Evolutionary conservation across 352 stramenopile genomes (phyloP).

Genomic region (Paralagenidium karlingii): DNA sequence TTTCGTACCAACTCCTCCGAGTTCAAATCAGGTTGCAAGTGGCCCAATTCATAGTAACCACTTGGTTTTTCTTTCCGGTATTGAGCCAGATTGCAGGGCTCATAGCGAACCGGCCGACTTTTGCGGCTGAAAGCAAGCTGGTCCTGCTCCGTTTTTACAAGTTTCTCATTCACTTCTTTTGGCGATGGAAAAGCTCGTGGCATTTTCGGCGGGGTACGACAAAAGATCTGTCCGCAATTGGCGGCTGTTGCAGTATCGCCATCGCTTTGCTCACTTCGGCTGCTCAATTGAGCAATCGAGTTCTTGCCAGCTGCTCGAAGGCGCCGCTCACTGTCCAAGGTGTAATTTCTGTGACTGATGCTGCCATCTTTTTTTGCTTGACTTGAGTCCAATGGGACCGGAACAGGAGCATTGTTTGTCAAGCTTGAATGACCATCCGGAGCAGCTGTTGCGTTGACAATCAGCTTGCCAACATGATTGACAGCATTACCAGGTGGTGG

Average conservation of each 20-base stretch:
- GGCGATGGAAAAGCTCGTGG: conserved; percentile 13
- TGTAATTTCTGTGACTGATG: conserved; percentile 2
- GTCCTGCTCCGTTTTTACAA: conserved; percentile 36
- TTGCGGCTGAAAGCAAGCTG: conserved; percentile 72
- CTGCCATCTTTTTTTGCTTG: conserved; percentile 6
- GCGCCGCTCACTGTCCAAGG: not conserved
- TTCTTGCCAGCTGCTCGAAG: not conserved
- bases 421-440: conserved; percentile 1
- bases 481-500: too few species aligned
- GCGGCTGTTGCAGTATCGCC: conserved; percentile 7
- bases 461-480: too few species aligned
- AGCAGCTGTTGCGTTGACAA: conserved; percentile 4
- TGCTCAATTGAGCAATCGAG: too few species aligned
- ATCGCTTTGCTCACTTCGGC: too few species aligned
- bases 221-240: conserved; percentile 3
- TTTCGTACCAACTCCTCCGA: conserved; percentile 67
- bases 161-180: conserved; percentile 46
- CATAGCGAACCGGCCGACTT: conserved; percentile 56
- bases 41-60: conserved; percentile 83
- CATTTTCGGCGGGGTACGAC: not conserved
- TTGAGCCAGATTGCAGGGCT: conserved; percentile 73
- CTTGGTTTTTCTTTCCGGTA: conserved; percentile 79
- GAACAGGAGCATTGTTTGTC: too few species aligned
- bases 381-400: too few species aligned
- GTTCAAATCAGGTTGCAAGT: conserved; percentile 80